Evolutionary conservation across 495 filamentous ascomycete species (phyloP), one percentile per base, ranked within the genome.

Genomic region (Penicillium flavigenum): DNA sequence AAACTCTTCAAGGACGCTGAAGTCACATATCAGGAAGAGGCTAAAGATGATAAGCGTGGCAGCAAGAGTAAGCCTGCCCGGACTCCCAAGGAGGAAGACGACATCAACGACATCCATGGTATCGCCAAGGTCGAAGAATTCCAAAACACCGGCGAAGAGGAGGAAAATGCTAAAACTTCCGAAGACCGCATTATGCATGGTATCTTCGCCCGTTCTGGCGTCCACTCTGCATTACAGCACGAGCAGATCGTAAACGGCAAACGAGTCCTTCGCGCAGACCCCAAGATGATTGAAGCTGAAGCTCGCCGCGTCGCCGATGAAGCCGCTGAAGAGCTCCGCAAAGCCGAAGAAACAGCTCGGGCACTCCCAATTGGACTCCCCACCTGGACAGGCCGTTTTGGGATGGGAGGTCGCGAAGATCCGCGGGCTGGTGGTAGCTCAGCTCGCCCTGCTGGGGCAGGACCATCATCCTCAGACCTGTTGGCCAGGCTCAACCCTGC

Each of bases 331-430:
- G 83, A 86, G 58, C 84, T 98, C 4, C 84, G 85, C 29, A 83
- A 83, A 45, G 88, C 91, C 24, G 84, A 83, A 36, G 84, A 91
- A 70, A 78, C 81, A 10, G 91, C 91, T 2, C 80, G 83, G 20
- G 80, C 75, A 4, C 77, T 91, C 1, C 88, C 88, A 0, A 85
- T 93, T 47, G 94, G 93, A 38, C 88, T 88, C 0, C 88, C 93
- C 14, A 98, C 94, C 2, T 98, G 94, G 94, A 98, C 94, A 0
- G 94, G 94, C 10, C 79, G 84, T 54, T 81, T 87, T 43, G 94
- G 94, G 8, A 76, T 85, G 32, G 87, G 84, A 4, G 93, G 93
- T 1, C 76, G 79, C 34, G 79, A 79, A 2, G 68, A 73, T 27
- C 66, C 20, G 61, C 64, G 48, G 60, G 61, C 36, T 59, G 64